phyloP scores from a whole-genome alignment of 1,284 basidiomycete species.

The Spongispora temasekensis region DNA sequence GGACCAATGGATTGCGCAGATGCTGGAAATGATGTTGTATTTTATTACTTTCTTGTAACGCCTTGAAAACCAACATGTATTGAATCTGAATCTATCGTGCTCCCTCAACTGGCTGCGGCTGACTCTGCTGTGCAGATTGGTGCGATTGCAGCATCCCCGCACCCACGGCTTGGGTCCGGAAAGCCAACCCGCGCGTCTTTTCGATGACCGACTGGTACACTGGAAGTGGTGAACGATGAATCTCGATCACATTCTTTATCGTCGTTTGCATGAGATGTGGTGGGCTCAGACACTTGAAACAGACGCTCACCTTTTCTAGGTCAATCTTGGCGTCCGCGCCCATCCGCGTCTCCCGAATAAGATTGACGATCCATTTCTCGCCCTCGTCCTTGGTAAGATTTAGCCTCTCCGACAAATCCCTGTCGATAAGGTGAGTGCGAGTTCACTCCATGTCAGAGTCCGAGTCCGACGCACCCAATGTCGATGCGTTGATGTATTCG shows the following conservation, averaged over 20 bases:
- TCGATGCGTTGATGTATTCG: constrained; percentile 96
- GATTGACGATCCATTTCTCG: constrained; percentile 99
- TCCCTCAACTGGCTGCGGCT: constrained; percentile 36
- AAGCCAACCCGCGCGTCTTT: constrained; percentile 89
- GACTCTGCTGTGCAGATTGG: constrained; percentile 36
- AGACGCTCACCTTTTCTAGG: constrained; percentile 74
- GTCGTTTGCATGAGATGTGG: constrained; percentile 16
- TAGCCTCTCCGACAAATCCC: constrained; percentile 89
- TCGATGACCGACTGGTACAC: constrained; percentile 96
- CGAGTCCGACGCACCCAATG: constrained; percentile 67
- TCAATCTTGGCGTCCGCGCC: constrained; percentile 97
- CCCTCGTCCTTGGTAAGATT: constrained; percentile 93
- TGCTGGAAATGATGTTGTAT: constrained; percentile 27
- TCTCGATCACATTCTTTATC: constrained; percentile 89
- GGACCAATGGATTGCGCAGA: constrained; percentile 8
- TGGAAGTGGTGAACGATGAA: constrained; percentile 86
- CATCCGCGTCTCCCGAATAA: constrained; percentile 95
- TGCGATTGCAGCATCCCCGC: constrained; percentile 74
- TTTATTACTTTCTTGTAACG: no score
- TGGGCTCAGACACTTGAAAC: not conserved
- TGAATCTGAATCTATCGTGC: constrained; percentile 20
- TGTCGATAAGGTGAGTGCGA: constrained; percentile 29
- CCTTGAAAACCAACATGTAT: not conserved
- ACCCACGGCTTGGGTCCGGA: constrained; percentile 89
- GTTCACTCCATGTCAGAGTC: not conserved